These are phyloP conservation scores for Oldenlandia corymbosa DNA, from an alignment of 257 asterid genomes.

Conservation along the genomic window DNA sequence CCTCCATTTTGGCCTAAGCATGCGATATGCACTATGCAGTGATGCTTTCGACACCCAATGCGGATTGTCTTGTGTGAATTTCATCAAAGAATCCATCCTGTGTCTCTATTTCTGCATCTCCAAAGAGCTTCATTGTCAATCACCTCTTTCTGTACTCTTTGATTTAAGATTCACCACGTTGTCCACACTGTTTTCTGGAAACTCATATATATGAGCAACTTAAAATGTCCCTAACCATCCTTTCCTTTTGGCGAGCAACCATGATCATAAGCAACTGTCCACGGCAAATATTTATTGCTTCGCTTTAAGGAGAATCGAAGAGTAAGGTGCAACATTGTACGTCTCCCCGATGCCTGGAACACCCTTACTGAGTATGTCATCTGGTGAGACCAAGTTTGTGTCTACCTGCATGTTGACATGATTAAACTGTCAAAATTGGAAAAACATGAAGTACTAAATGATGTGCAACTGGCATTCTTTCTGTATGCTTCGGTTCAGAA, in stretches of 20 bases:
- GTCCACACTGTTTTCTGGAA: neutral
- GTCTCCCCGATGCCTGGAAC: conserved; percentile 45
- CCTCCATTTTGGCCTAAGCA: too few species aligned
- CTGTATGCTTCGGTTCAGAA: neutral
- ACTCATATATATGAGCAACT: neutral
- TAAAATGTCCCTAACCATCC: neutral
- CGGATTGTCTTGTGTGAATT: too few species aligned
- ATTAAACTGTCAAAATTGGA: neutral
- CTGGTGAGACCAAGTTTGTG: conserved; percentile 76
- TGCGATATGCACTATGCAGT: too few species aligned
- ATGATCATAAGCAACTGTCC: neutral
- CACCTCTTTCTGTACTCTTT: neutral
- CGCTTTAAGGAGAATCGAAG: conserved; percentile 74
- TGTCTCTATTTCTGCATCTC: neutral
- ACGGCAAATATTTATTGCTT: conserved; percentile 29
- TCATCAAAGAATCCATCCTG: too few species aligned
- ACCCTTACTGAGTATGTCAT: conserved; percentile 61
- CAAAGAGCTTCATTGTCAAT: neutral
- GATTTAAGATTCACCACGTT: neutral
- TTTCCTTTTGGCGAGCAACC: neutral
- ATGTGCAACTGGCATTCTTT: neutral
- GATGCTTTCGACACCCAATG: too few species aligned
- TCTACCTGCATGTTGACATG: conserved; percentile 56
- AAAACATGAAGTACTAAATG: neutral
- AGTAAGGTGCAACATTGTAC: conserved; percentile 66